Evolutionary conservation across 176 grass and related monocot genomes (phyloP), one percentile per base, ranked within the genome.

Genomic region (Ensete ventricosum): DNA sequence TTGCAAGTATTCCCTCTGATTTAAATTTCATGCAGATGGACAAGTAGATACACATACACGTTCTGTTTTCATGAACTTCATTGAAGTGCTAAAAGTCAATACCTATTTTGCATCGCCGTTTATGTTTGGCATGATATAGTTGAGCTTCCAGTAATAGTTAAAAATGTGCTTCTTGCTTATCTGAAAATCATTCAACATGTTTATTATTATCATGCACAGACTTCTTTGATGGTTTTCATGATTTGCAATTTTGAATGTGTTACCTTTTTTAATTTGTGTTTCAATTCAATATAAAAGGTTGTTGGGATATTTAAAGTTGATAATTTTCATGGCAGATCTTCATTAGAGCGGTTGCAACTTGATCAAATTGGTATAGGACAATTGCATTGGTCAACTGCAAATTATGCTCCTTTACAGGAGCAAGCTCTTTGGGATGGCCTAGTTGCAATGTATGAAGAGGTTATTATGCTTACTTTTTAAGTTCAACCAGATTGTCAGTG

Each of bases 401-500:
- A 98, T 79, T 98, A 98, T 89, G 94, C 94, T 25, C 94, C 94
- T 69, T 72, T 93, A 52, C 90, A 93, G 74, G 94, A 98, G 80
- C 77, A 81, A 9, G 86, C 88, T 78, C 90, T 98, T 23, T 98
- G 94, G 94, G 84, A 91, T 64, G 90, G 94, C 24, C 78, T 93
- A 25, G 88, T 89, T 81, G 86, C 89, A 81, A 98, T 98, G 90
- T 91, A 91, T 84, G 94, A 98, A 60, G 83, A 93, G 94, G 94
- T 98, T 73, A 76, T 64, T 73, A 68, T 73, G 77, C 69, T 74
- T 82, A 3, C 75, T 79, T 82, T 69, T 69, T 55, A 85, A 55
- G 58, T 73, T 54, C 43, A 23, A 14, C 34, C 29, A 23, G 1
- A 23, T 13, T 24, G 14, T 23, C 17, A 63, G 25, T 63, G 11